Conservation (phyloP, 2,329 filamentous ascomycete genomes). For the Aspergillus sclerotialis region DNA sequence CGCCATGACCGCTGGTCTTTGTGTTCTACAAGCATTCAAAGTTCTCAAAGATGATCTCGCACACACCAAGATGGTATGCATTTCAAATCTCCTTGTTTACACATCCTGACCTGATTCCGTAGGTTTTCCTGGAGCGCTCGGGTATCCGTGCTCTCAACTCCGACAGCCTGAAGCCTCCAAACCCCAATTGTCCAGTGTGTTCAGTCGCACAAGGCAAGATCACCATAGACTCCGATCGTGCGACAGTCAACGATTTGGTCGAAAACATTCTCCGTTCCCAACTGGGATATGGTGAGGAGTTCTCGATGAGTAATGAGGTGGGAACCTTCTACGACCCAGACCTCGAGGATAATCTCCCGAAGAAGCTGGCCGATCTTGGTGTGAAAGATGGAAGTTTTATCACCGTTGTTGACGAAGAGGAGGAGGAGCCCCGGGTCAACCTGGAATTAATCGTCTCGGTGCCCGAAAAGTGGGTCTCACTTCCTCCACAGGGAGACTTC, state of each 20-base stretch:
- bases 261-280: conserved; percentile 63
- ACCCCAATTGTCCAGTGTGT: conserved; percentile 78
- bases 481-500: not conserved
- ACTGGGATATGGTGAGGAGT: conserved; percentile 72
- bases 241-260: conserved; percentile 73
- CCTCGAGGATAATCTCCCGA: conserved; percentile 74
- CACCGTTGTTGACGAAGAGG: conserved; percentile 75
- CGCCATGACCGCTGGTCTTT: conserved; percentile 88
- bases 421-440: conserved; percentile 63
- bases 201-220: conserved; percentile 63
- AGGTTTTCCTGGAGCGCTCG: conserved; percentile 70
- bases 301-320: conserved; percentile 67
- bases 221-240: conserved; percentile 60
- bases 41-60: conserved; percentile 67
- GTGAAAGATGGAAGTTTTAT: conserved; percentile 69
- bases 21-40: conserved; percentile 88
- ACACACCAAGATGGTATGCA: conserved; percentile 64
- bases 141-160: conserved; percentile 53
- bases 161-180: conserved; percentile 56
- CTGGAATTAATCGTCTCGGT: conserved; percentile 55
- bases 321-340: conserved; percentile 86
- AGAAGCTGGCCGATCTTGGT: conserved; percentile 71
- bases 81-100: not conserved
- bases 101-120: not conserved
- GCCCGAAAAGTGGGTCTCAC: conserved; percentile 20